phyloP scores from a whole-genome alignment of 139 green algal species.

The Chlamydomonas applanata region DNA sequence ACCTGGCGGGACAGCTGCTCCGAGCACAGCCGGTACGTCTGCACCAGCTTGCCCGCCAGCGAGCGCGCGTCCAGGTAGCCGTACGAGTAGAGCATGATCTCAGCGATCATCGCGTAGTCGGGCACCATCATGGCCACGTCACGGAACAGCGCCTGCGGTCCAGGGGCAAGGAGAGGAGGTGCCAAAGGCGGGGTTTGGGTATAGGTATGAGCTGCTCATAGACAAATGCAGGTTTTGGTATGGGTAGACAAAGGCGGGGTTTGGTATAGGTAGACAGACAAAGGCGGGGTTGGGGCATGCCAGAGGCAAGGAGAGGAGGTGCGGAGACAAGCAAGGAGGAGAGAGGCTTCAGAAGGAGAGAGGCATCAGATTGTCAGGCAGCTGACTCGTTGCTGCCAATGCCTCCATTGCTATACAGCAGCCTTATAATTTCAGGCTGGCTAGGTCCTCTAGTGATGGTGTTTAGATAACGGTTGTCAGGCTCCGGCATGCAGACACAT shows the following conservation, averaged over 20 bases:
- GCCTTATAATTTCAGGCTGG: no score
- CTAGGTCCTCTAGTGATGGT: no score
- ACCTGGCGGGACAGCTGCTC: slow-evolving; percentile 67
- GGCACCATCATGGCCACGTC: slow-evolving; percentile 78
- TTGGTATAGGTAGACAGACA: neutral
- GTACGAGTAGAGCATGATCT: slow-evolving; percentile 76
- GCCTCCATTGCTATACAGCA: no score
- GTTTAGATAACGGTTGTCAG: no score
- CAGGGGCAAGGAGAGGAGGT: neutral
- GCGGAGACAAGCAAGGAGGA: neutral
- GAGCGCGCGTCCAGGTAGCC: slow-evolving; percentile 64
- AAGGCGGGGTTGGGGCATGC: no score
- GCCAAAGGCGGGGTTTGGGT: neutral
- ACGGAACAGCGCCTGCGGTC: slow-evolving; percentile 62
- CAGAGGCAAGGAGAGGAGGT: no score
- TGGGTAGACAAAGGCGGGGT: neutral
- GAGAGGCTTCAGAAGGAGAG: neutral
- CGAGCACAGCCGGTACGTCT: slow-evolving; percentile 77
- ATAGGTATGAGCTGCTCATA: neutral
- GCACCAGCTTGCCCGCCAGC: slow-evolving; percentile 74
- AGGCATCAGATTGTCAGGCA: neutral
- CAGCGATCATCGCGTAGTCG: slow-evolving; percentile 76
- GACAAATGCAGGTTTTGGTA: slow-evolving; percentile 41
- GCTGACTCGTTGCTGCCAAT: no score
- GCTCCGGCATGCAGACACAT: no score